Percentiles rank a stretch among this genome's conserved stretches.
Evolutionary conservation across 371 early-diverging fungal genomes (phyloP).

Genomic region (Haplosporangium sp.): DNA sequence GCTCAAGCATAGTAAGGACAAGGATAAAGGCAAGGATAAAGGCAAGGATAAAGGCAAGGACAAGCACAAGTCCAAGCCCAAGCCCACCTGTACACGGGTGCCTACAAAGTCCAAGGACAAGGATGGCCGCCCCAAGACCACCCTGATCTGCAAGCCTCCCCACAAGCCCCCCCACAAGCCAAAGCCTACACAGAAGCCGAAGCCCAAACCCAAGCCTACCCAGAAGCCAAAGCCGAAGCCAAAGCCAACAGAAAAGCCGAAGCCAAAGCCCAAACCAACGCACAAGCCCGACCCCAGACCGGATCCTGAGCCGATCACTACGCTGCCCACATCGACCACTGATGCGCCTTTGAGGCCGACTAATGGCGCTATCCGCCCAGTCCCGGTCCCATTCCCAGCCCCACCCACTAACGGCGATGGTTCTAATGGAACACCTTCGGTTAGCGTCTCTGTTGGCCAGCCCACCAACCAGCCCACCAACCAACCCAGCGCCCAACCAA

Average conservation of each 20-base stretch:
- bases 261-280: slow-evolving; percentile 2
- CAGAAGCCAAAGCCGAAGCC: background rate
- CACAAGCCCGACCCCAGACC: background rate
- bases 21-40: background rate
- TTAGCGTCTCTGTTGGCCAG: no score
- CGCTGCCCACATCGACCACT: background rate
- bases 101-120: no score
- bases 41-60: slow-evolving; percentile 7
- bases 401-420: no score
- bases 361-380: no score
- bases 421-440: no score
- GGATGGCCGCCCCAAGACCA: no score
- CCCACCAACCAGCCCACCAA: background rate
- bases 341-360: no score
- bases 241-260: no score
- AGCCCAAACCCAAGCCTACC: slow-evolving; percentile 2
- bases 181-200: slow-evolving; percentile 14
- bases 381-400: no score
- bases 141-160: slow-evolving; percentile 1
- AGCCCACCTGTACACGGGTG: background rate
- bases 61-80: slow-evolving; percentile 20
- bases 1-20: slow-evolving; percentile 5
- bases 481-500: background rate
- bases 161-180: slow-evolving; percentile 3
- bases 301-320: background rate